phyloP scores from a whole-genome alignment of 2,329 filamentous ascomycete genomes.

The Colletotrichum viniferum region DNA sequence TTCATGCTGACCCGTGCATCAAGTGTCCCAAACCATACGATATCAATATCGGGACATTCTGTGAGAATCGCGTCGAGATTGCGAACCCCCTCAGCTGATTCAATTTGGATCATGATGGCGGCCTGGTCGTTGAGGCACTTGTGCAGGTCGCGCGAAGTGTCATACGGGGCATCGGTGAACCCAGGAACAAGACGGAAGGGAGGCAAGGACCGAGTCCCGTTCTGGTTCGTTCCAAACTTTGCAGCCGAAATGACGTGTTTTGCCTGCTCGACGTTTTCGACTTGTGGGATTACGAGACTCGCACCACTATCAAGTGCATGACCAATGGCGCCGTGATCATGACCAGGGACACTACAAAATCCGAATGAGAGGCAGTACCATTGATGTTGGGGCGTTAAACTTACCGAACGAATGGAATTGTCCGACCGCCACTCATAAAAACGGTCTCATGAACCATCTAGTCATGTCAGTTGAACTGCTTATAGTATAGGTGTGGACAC shows the following conservation, averaged over 20 bases:
- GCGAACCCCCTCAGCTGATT: constrained; percentile 43
- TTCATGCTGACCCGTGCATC: constrained; percentile 50
- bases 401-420: constrained; percentile 46
- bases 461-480: not conserved
- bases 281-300: constrained; percentile 49
- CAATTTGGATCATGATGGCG: constrained; percentile 53
- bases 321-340: constrained; percentile 51
- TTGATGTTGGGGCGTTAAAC: not conserved
- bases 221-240: constrained; percentile 44
- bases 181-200: constrained; percentile 40
- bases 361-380: not conserved
- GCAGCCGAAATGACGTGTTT: constrained; percentile 45
- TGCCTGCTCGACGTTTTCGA: constrained; percentile 51
- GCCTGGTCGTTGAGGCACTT: constrained; percentile 49
- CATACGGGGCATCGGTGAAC: constrained; percentile 41
- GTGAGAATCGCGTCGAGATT: constrained; percentile 54
- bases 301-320: constrained; percentile 53
- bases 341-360: constrained; percentile 39
- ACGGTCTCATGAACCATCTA: constrained; percentile 49
- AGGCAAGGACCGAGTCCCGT: constrained; percentile 48
- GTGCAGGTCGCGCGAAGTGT: constrained; percentile 36
- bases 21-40: constrained; percentile 51
- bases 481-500: not conserved
- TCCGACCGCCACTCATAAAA: constrained; percentile 49
- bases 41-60: constrained; percentile 47